These are phyloP conservation scores for Mucor plumbeus DNA, from an alignment of 371 early-diverging fungal species.

Conservation along the genomic window DNA sequence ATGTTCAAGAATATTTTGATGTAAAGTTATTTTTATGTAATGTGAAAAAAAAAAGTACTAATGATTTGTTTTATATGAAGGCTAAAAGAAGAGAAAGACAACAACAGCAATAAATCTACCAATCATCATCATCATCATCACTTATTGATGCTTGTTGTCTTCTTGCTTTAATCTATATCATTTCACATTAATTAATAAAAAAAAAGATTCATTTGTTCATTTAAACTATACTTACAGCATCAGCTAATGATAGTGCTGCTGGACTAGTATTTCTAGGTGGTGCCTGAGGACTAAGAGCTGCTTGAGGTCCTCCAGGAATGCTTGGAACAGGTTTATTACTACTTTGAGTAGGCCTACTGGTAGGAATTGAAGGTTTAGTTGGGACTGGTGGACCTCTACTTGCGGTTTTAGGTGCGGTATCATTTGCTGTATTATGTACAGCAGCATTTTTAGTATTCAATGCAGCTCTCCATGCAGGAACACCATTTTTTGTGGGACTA, in stretches of 20 bases:
- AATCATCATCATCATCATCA: conserved; percentile 33
- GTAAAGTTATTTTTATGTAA: conserved; percentile 23
- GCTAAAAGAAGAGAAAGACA: conserved; percentile 9
- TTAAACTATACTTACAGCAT: conserved; percentile 44
- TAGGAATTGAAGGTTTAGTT: conserved; percentile 45
- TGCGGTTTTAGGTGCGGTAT: conserved; percentile 50
- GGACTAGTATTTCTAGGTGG: conserved; percentile 10
- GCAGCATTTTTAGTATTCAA: conserved; percentile 53
- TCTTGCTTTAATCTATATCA: conserved; percentile 28
- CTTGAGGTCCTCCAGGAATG: conserved; percentile 17
- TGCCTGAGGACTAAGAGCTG: conserved; percentile 32
- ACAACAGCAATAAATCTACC: conserved; percentile 9
- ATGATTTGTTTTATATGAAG: background rate
- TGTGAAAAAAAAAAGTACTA: background rate
- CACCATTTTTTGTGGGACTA: conserved; percentile 25
- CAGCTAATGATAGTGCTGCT: conserved; percentile 51
- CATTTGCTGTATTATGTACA: background rate
- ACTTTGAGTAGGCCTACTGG: conserved; percentile 54
- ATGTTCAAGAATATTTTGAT: conserved; percentile 75
- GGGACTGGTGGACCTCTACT: conserved; percentile 57
- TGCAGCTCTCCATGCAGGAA: conserved; percentile 61
- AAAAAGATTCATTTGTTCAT: background rate
- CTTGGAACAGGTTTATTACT: conserved; percentile 50
- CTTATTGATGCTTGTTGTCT: conserved; percentile 28
- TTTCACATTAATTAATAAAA: background rate